Evolutionary conservation across 2,329 filamentous ascomycete genomes (phyloP), one percentile per base, ranked within the genome.

Genomic region (Trichophyton schoenleinii): DNA sequence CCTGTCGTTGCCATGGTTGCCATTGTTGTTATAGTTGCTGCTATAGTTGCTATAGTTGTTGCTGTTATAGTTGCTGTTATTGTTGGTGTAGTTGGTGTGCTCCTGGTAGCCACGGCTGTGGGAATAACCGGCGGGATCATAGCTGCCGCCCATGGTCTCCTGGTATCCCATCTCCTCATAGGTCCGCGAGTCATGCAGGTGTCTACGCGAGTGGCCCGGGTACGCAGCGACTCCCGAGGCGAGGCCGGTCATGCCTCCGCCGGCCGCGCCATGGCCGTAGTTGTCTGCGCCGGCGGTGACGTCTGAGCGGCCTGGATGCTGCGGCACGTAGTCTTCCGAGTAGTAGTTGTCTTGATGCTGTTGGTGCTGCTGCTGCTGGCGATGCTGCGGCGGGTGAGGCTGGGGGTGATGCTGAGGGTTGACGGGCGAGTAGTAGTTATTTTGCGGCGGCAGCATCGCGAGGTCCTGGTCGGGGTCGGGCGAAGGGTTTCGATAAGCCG

Each of bases 131-230:
- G 36, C 25, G 15, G 36, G 11, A 18, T 44, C 60, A 22, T 74
- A 64, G 49, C 73, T 67, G 44, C 70, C 76, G 68, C 80, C 78
- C 71, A 84, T 78, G 55, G 85, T 84, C 61, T 87, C 82, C 63
- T 86, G 67, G 25, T 85, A 86, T 72, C 84, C 86, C 66, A 87
- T 81, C 64, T 84, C 78, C 64, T 83, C 79, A 73, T 85, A 83
- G 59, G 79, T 42, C 31, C 79, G 25, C 52, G 52, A 55, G 52
- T 55, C 52, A 22, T 52, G 46, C 8, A 52, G 22, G 20, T 52
- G 46, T 9, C 46, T 9, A 3, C 46, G 44, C 13, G 18, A 25
- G 6, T 13, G 46, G 15, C 46, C 22, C 15, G 41, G n/a, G 67
- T 86, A 84, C 58, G 86, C 34, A 13, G 34, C 85, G 57, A 87